Evolutionary conservation across 305 asterid genomes (phyloP).

Genomic region (Fraxinus baroniana): DNA sequence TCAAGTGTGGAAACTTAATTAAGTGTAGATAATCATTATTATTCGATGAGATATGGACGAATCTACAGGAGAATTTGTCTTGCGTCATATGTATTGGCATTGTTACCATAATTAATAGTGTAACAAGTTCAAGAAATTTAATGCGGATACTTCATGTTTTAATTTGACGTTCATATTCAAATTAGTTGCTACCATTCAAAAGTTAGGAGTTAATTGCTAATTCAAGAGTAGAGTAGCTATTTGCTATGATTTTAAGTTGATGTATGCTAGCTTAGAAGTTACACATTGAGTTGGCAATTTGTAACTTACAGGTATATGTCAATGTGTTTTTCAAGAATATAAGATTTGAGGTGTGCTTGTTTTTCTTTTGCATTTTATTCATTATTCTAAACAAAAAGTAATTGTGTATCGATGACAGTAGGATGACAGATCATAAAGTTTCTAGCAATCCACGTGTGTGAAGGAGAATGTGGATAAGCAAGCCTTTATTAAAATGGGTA

Average conservation of each 20-base stretch:
- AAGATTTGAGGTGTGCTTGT: not conserved
- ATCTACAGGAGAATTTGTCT: not conserved
- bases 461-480: not conserved
- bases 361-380: not conserved
- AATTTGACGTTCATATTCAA: not conserved
- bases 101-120: not conserved
- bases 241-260: not conserved
- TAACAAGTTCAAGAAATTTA: not conserved
- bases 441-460: not conserved
- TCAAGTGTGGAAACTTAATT: not conserved
- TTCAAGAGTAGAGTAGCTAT: not conserved
- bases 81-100: not conserved
- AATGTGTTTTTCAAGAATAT: not conserved
- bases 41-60: not conserved
- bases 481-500: not conserved
- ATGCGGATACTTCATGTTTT: not conserved
- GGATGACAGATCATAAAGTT: not conserved
- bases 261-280: not conserved
- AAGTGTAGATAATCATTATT: not conserved
- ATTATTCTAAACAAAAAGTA: not conserved
- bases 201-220: not conserved
- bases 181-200: not conserved
- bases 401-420: not conserved
- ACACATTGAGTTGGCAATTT: not conserved
- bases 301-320: not conserved